Conservation (phyloP, 768 basidiomycete species). For the Guyanaporus albipodus region DNA sequence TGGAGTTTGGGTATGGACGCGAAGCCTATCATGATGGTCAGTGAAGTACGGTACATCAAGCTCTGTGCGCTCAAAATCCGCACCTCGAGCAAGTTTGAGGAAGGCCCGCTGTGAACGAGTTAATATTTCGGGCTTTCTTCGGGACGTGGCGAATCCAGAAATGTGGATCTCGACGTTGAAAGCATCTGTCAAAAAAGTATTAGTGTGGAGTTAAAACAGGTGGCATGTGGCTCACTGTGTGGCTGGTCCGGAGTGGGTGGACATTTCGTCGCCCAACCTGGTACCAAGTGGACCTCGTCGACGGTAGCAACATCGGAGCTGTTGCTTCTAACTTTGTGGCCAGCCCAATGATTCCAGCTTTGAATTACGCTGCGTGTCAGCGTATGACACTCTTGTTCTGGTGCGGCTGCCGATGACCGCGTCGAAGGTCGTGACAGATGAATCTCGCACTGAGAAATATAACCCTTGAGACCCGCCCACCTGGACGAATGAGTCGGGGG, state of each 20-base stretch:
- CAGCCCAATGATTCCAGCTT: slow-evolving; percentile 62
- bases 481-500: slow-evolving; percentile 33
- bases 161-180: slow-evolving; percentile 73
- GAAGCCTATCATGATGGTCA: slow-evolving; percentile 47
- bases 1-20: slow-evolving; percentile 66
- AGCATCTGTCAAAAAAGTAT: slow-evolving; percentile 33
- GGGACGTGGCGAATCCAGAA: slow-evolving; percentile 70
- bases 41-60: not conserved
- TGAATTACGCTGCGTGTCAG: slow-evolving; percentile 30
- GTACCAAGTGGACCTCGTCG: slow-evolving; percentile 63
- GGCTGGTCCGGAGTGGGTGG: slow-evolving; percentile 32
- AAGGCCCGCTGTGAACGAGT: slow-evolving; percentile 77
- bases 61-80: not conserved
- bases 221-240: slow-evolving; percentile 21
- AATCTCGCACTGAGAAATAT: slow-evolving; percentile 44
- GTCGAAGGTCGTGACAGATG: slow-evolving; percentile 25
- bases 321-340: slow-evolving; percentile 46
- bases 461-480: slow-evolving; percentile 43
- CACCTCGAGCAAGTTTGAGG: slow-evolving; percentile 74
- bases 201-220: not conserved
- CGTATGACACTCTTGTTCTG: slow-evolving; percentile 22
- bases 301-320: slow-evolving; percentile 19
- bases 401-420: slow-evolving; percentile 9
- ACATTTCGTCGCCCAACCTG: slow-evolving; percentile 72
- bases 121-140: slow-evolving; percentile 53